Conservation (phyloP, 169 alveolate genomes). For the Plasmodium berghei region DNA sequence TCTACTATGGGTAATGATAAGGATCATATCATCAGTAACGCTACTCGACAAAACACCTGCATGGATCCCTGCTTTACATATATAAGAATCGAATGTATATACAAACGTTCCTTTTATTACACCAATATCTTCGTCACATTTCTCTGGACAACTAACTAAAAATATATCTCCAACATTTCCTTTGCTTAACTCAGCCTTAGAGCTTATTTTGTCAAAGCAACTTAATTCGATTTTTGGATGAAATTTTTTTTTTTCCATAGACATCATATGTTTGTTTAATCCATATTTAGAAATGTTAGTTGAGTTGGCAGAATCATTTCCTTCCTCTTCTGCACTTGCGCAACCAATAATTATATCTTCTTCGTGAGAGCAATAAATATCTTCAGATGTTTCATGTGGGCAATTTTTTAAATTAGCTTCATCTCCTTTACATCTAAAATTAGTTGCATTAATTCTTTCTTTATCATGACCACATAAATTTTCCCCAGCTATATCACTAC, state of each 20-base stretch:
- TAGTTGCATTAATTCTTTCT: constrained; percentile 87
- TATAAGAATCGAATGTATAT: constrained; percentile 91
- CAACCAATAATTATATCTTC: constrained; percentile 85
- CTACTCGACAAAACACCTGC: constrained; percentile 86
- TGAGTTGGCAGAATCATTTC: constrained; percentile 30
- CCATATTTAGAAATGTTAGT: background rate
- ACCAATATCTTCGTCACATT: constrained; percentile 75
- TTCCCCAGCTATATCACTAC: constrained; percentile 88
- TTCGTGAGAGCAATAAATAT: constrained; percentile 85
- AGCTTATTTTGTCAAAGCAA: constrained; percentile 81
- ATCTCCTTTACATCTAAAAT: constrained; percentile 88
- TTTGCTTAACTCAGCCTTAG: constrained; percentile 79
- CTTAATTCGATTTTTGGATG: constrained; percentile 80
- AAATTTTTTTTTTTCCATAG: constrained; percentile 78
- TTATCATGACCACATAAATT: constrained; percentile 89
- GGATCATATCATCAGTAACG: constrained; percentile 83
- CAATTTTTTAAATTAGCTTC: constrained; percentile 65
- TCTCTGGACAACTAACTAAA: constrained; percentile 76
- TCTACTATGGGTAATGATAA: constrained; percentile 66
- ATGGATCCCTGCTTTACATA: constrained; percentile 94
- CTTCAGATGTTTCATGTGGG: constrained; percentile 81
- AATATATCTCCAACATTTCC: constrained; percentile 78
- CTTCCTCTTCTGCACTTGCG: constrained; percentile 81
- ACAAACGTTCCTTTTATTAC: constrained; percentile 88
- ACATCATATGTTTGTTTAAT: constrained; percentile 68